These are phyloP conservation scores for Bertia moriformis DNA, from an alignment of 2,329 filamentous ascomycete genomes.

Conservation along the genomic window DNA sequence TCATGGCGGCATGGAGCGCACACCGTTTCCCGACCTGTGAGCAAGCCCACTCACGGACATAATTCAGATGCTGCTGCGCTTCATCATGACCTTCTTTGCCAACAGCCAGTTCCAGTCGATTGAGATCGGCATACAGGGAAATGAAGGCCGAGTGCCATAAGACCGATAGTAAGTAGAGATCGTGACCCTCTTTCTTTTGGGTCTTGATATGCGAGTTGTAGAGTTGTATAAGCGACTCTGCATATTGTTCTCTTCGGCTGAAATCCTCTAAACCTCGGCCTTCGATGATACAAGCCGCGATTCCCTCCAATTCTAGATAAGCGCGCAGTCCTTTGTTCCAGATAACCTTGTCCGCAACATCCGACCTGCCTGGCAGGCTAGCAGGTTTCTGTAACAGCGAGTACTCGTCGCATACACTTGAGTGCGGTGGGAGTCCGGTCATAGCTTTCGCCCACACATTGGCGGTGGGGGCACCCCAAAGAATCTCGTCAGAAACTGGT, in stretches of 20 bases:
- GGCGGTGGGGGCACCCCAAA: slow-evolving; percentile 1
- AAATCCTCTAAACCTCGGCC: neutral
- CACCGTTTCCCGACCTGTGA: neutral
- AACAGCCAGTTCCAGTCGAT: neutral
- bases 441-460: neutral
- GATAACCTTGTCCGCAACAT: too few relatives aligned
- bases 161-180: neutral
- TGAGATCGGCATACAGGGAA: neutral
- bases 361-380: too few relatives aligned
- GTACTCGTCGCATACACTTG: too few relatives aligned
- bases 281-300: neutral
- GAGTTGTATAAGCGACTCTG: neutral
- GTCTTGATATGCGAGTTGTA: neutral
- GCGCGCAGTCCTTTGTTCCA: neutral
- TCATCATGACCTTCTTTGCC: neutral
- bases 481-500: neutral
- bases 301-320: neutral
- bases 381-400: too few relatives aligned
- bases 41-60: neutral
- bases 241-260: neutral
- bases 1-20: neutral
- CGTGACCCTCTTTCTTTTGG: neutral
- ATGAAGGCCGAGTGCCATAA: neutral
- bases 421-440: too few relatives aligned
- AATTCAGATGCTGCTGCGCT: neutral